phyloP scores from a whole-genome alignment of 1,139 yeast genomes.

The Lizanozyma gosingica region DNA sequence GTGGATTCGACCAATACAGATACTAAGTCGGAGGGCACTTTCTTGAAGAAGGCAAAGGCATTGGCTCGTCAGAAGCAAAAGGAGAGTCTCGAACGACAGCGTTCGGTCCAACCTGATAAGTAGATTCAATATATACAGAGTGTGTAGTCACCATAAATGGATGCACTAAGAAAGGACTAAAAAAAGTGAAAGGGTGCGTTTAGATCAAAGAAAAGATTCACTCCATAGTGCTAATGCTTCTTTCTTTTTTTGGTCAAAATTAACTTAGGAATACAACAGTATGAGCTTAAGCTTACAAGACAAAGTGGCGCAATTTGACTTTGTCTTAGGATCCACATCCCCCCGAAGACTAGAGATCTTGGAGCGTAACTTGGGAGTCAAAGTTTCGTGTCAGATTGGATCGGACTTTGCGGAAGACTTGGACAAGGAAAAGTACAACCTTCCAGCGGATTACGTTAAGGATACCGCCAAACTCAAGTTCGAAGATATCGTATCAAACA shows the following conservation, averaged over 20 bases:
- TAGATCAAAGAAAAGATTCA: no score
- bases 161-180: no score
- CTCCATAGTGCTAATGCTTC: no score
- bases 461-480: constrained; percentile 61
- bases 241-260: no score
- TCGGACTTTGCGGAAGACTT: constrained; percentile 71
- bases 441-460: constrained; percentile 53
- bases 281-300: no score
- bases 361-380: constrained; percentile 48
- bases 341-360: constrained; percentile 72
- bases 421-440: constrained; percentile 40
- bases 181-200: no score
- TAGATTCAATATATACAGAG: no score
- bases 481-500: constrained; percentile 2
- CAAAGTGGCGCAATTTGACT: constrained; percentile 17
- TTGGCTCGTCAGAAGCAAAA: constrained; percentile 15
- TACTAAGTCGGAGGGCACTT: constrained; percentile 15
- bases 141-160: no score
- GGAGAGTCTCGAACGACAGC: constrained; percentile 1
- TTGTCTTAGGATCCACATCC: constrained; percentile 76
- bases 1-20: constrained; percentile 7
- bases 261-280: no score
- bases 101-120: no score
- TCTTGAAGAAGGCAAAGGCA: constrained; percentile 22
- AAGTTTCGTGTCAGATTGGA: constrained; percentile 35